Evolutionary conservation across 2,329 filamentous ascomycete species (phyloP).

Genomic region (Claviceps cyperi): DNA sequence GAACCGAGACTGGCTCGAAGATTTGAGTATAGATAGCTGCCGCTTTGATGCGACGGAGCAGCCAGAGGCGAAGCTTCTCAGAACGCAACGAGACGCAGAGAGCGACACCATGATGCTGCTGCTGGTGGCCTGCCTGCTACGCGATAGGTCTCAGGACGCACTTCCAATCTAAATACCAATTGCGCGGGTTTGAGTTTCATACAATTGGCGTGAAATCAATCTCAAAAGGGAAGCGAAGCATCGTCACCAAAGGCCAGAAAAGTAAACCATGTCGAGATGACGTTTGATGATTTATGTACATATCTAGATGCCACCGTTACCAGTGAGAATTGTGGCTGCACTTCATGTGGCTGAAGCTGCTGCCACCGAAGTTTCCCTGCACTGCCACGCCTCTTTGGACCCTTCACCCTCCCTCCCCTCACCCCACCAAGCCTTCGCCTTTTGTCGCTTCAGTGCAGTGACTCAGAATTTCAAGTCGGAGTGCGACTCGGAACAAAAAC

Average conservation of each 20-base stretch:
- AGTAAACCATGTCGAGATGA: no score
- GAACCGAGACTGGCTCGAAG: slow-evolving; percentile 10
- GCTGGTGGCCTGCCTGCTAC: background rate
- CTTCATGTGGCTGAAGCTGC: slow-evolving; percentile 6
- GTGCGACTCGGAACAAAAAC: slow-evolving; percentile 2
- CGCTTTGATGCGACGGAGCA: slow-evolving; percentile 1
- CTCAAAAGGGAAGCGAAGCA: background rate
- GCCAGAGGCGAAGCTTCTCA: slow-evolving; percentile 8
- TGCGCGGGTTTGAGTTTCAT: background rate
- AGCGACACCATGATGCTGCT: slow-evolving; percentile 9
- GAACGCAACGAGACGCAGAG: slow-evolving; percentile 8
- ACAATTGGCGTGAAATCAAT: background rate
- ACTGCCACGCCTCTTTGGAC: slow-evolving; percentile 10
- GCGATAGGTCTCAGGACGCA: background rate
- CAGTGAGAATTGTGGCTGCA: background rate
- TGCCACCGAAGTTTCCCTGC: slow-evolving; percentile 1
- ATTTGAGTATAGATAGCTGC: slow-evolving; percentile 7
- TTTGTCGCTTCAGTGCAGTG: slow-evolving; percentile 6
- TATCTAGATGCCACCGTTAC: background rate
- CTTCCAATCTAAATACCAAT: background rate
- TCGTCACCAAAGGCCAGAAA: background rate
- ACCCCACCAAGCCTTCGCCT: slow-evolving; percentile 7
- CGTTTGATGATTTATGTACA: background rate
- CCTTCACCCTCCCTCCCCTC: no score
- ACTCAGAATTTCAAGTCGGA: slow-evolving; percentile 10